Conservation (phyloP, 225 moss, liverwort and hornwort genomes). For the Bryum argenteum region DNA sequence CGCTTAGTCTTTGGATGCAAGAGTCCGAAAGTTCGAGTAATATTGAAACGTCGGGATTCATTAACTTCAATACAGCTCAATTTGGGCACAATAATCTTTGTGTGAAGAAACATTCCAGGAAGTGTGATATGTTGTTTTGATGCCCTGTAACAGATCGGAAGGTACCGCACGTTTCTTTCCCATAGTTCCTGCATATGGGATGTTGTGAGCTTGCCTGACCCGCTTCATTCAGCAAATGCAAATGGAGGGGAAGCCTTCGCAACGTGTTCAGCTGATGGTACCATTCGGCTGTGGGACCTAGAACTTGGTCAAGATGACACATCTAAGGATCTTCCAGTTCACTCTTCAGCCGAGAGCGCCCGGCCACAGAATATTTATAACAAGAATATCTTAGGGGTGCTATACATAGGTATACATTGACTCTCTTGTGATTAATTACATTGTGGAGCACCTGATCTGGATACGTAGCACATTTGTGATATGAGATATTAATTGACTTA, state of each 20-base stretch:
- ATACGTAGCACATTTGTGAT: neutral
- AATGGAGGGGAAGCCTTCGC: conserved; percentile 50
- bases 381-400: conserved; percentile 62
- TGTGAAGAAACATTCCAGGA: too few species aligned
- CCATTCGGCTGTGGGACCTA: conserved; percentile 60
- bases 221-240: conserved; percentile 33
- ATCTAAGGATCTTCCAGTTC: conserved; percentile 22
- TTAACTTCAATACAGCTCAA: conserved; percentile 2
- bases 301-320: conserved; percentile 43
- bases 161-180: conserved; percentile 56
- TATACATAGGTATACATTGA: conserved; percentile 53
- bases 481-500: neutral
- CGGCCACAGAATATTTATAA: conserved; percentile 51
- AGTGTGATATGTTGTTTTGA: neutral
- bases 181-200: conserved; percentile 71
- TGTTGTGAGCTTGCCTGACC: conserved; percentile 48
- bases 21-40: too few species aligned
- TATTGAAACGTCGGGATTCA: neutral
- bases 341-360: conserved; percentile 18
- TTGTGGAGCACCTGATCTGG: neutral
- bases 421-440: neutral
- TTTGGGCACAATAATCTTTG: neutral
- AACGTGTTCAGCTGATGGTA: conserved; percentile 68
- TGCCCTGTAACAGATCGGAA: conserved; percentile 48
- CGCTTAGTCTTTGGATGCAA: too few species aligned